Conservation (phyloP, 305 asterid genomes). For the Fraxinus baroniana region DNA sequence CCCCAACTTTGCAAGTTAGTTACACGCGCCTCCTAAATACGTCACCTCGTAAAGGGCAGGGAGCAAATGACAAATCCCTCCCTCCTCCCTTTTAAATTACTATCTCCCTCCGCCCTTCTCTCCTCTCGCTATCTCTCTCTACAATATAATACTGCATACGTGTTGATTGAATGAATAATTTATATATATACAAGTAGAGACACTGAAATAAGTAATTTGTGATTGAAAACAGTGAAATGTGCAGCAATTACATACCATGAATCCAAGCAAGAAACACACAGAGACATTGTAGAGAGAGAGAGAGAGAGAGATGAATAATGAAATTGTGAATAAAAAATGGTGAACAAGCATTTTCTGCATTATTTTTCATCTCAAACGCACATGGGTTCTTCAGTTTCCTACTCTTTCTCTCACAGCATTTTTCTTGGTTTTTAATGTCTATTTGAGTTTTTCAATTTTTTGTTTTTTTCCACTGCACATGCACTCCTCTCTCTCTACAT, state of each 20-base stretch:
- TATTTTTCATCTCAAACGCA: slow-evolving; percentile 47
- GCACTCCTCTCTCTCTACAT: slow-evolving; percentile 33
- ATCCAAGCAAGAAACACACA: slow-evolving; percentile 40
- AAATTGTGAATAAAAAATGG: slow-evolving; percentile 1
- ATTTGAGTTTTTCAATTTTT: not conserved
- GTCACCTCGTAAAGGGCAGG: slow-evolving; percentile 56
- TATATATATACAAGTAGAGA: not conserved
- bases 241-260: slow-evolving; percentile 21
- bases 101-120: not conserved
- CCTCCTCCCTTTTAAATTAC: slow-evolving; percentile 15
- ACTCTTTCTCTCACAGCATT: slow-evolving; percentile 10
- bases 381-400: slow-evolving; percentile 62
- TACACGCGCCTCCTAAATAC: slow-evolving; percentile 34
- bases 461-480: slow-evolving; percentile 22
- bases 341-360: slow-evolving; percentile 31
- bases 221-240: not conserved
- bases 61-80: slow-evolving; percentile 22
- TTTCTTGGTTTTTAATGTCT: not conserved
- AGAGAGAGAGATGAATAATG: not conserved
- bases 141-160: not conserved
- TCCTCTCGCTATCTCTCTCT: slow-evolving; percentile 11
- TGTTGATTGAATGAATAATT: slow-evolving; percentile 24
- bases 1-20: slow-evolving; percentile 18
- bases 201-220: slow-evolving; percentile 8
- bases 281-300: slow-evolving; percentile 26